Evolutionary conservation across 805 yeast genomes (phyloP).

Genomic region (Lipomyces spencermartinsiae): DNA sequence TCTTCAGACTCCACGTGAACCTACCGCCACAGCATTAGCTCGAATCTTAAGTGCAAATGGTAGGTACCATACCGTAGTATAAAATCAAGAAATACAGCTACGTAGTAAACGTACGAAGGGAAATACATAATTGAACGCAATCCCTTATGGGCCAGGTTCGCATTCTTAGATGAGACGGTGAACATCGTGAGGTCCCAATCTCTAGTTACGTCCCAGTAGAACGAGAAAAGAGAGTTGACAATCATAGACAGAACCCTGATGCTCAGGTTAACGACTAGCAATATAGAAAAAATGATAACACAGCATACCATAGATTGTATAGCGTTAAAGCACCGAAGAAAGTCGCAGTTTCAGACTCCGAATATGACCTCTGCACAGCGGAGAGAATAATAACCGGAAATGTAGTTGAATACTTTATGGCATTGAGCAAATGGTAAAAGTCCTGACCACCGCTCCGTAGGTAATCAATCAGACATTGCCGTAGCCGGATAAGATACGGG

Average conservation of each 20-base stretch:
- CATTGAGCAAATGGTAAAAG: slow-evolving; percentile 67
- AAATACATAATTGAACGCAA: slow-evolving; percentile 44
- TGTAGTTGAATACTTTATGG: slow-evolving; percentile 74
- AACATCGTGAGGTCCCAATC: slow-evolving; percentile 84
- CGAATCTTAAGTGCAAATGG: background rate
- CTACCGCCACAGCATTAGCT: background rate
- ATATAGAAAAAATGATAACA: background rate
- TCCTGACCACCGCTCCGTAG: slow-evolving; percentile 53
- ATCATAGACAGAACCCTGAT: slow-evolving; percentile 50
- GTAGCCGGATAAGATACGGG: slow-evolving; percentile 78
- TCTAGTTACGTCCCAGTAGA: slow-evolving; percentile 85
- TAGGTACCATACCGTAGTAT: slow-evolving; percentile 52
- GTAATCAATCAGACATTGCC: slow-evolving; percentile 82
- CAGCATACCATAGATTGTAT: slow-evolving; percentile 24
- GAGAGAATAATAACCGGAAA: slow-evolving; percentile 57
- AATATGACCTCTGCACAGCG: slow-evolving; percentile 39
- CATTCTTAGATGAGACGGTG: slow-evolving; percentile 38
- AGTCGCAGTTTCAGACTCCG: slow-evolving; percentile 26
- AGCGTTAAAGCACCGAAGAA: slow-evolving; percentile 15
- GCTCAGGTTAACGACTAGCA: slow-evolving; percentile 37
- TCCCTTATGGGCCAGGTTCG: slow-evolving; percentile 34
- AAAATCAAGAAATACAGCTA: slow-evolving; percentile 67
- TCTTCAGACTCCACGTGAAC: slow-evolving; percentile 75
- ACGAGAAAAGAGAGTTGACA: slow-evolving; percentile 76
- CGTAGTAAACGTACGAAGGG: slow-evolving; percentile 53